These are phyloP conservation scores for Phaeotremella fagi DNA, from an alignment of 768 basidiomycete genomes.

Conservation along the genomic window DNA sequence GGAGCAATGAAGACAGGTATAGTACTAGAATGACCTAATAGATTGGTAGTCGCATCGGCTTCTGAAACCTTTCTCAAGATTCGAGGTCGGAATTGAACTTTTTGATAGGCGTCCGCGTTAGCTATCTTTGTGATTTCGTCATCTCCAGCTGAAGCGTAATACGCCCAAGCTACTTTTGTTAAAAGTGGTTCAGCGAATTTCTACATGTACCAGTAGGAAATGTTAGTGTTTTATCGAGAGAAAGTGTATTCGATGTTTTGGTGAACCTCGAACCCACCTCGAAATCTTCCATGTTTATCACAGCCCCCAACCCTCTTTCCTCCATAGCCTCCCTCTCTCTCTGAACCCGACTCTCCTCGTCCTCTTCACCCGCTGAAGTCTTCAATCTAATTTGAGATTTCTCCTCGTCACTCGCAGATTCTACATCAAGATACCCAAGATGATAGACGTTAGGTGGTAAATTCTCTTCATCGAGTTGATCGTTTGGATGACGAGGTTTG, in stretches of 20 bases:
- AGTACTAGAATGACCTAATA: slow-evolving; percentile 61
- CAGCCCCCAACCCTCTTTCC: slow-evolving; percentile 30
- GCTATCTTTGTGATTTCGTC: slow-evolving; percentile 40
- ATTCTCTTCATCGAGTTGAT: slow-evolving; percentile 40
- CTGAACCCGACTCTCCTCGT: slow-evolving; percentile 25
- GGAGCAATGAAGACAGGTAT: slow-evolving; percentile 80
- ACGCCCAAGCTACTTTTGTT: slow-evolving; percentile 47
- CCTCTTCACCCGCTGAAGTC: slow-evolving; percentile 28
- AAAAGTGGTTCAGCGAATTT: slow-evolving; percentile 46
- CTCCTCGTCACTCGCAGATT: slow-evolving; percentile 29
- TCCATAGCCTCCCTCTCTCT: slow-evolving; percentile 28
- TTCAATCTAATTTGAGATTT: slow-evolving; percentile 26
- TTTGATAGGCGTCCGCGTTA: slow-evolving; percentile 58
- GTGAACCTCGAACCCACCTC: slow-evolving; percentile 31
- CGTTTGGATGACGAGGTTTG: slow-evolving; percentile 39
- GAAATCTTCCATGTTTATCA: slow-evolving; percentile 42
- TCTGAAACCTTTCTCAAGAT: slow-evolving; percentile 52
- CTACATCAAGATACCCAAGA: slow-evolving; percentile 25
- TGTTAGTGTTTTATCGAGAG: too few relatives aligned
- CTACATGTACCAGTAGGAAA: too few relatives aligned
- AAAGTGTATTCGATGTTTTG: too few relatives aligned
- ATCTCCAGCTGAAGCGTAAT: slow-evolving; percentile 46
- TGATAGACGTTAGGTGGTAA: slow-evolving; percentile 32
- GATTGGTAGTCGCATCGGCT: slow-evolving; percentile 47
- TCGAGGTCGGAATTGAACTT: slow-evolving; percentile 79